Base-by-base conservation (phyloP, 2,329 filamentous ascomycete genomes). In the Blastomyces emzantsi region DNA sequence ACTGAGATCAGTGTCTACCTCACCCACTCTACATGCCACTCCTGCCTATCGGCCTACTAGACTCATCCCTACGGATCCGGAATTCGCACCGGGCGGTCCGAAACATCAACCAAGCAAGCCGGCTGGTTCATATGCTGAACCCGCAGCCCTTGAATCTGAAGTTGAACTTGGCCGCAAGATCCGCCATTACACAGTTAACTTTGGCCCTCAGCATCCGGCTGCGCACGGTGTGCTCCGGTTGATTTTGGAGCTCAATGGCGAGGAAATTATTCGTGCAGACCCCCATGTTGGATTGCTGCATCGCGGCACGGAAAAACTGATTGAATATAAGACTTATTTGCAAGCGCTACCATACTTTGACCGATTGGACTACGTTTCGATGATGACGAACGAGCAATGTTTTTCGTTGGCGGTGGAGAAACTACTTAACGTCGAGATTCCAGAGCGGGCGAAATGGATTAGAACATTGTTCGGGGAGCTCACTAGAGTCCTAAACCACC, bases 381-480 rank as follows among this genome's bases (percentile, higher is more conserved):
- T 99, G 95, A 99, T 99, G 94, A 99, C 94, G 73, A 99, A 99
- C 79, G 94, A 99, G 83, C 94, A 99, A 80, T 96, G 92, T 75
- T 99, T 91, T 79, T 87, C 92, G 47, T 84, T 99, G 69, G 94
- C 92, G 25, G 93, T 97, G 63, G 94, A 99, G 85, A 99, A 99
- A 84, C 84, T 99, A 66, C 83, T 99, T 72, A 99, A 99, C 78
- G 83, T 99, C 69, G 95, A 99, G 76, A 90, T 99, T 67, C 94
- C 94, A 30, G 89, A 94, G 68, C 85, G 94, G 73, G 94, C 94
- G 71, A 97, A 99, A 82, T 99, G 88, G 82, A 99, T 99, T 75
- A 86, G 94, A 69, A 97, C 93, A 43, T 0, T 99, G 81, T 99
- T 99, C 77, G 94, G 86, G 71, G 94, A 99, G 77, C 90, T 99